Evolutionary conservation across 352 stramenopile species (phyloP).

Genomic region (Thalassiosira livingstoniorum): DNA sequence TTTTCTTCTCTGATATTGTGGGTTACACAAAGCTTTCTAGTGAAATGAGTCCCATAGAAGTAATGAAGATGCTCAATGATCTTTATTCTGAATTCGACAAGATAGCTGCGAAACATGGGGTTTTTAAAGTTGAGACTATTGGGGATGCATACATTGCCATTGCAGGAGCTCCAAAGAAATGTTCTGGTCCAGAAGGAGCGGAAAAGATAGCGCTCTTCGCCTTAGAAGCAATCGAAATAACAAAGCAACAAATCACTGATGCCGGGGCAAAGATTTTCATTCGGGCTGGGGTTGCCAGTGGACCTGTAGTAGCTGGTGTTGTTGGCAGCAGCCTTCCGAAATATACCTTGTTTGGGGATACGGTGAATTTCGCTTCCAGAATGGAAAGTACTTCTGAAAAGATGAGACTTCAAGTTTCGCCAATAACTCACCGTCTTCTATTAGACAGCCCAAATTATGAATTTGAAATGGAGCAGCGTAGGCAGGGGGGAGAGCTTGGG

Average conservation of each 20-base stretch:
- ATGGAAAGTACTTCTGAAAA: slow-evolving; percentile 65
- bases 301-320: slow-evolving; percentile 47
- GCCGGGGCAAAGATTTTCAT: slow-evolving; percentile 45
- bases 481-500: slow-evolving; percentile 5
- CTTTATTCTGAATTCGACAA: slow-evolving; percentile 93
- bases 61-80: slow-evolving; percentile 85
- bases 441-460: slow-evolving; percentile 43
- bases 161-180: slow-evolving; percentile 86
- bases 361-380: slow-evolving; percentile 55
- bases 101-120: slow-evolving; percentile 90
- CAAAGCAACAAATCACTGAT: slow-evolving; percentile 26
- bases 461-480: slow-evolving; percentile 44
- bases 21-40: slow-evolving; percentile 57
- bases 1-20: slow-evolving; percentile 73
- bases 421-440: slow-evolving; percentile 56
- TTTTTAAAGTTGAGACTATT: slow-evolving; percentile 92
- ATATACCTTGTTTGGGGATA: slow-evolving; percentile 69
- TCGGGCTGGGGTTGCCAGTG: slow-evolving; percentile 35
- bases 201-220: slow-evolving; percentile 61
- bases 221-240: slow-evolving; percentile 44
- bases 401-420: slow-evolving; percentile 56
- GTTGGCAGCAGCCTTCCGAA: slow-evolving; percentile 45
- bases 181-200: slow-evolving; percentile 83
- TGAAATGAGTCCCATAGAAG: slow-evolving; percentile 54
- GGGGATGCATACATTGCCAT: slow-evolving; percentile 92